Base-by-base conservation (phyloP, 148 eudicot genomes). In the Nepenthes mirabilis region DNA sequence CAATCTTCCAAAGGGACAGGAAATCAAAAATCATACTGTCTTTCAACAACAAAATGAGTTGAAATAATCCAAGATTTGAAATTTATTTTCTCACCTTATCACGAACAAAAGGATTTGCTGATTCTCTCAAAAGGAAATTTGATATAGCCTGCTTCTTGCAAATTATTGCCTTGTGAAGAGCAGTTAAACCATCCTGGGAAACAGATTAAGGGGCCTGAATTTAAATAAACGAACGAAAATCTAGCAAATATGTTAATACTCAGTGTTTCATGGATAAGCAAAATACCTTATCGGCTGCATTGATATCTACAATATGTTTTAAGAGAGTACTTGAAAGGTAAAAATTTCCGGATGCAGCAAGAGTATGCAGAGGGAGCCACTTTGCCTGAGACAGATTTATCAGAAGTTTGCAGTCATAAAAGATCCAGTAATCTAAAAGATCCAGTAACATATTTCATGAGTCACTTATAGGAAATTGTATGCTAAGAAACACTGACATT, bases 281-380 rank as follows among this genome's bases (percentile, higher is more conserved):
- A 51, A 60, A 11, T 51, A 88, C 98, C 86, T 82, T 76, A 75
- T 93, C 95, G 35, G 71, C 69, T 54, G 75, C 82, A 64, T 88
- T 86, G 63, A 93, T 76, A 62, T 89, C 87, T 62, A 75, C 75
- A 67, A 67, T 67, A 64, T 80, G 80, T 62, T 89, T 88, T 33
- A 93, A 70, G 82, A 93, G 71, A 58, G 67, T 55, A 72, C 60
- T 78, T 53, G 78, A 58, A 52, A 93, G 95, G 72, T 83, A 83
- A 75, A 84, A 88, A 58, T 93, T 95, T 69, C 99, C 99, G 10
- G 89, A 80, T 58, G 96, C 81, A 66, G 84, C 85, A 70, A 93
- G 85, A 52, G 89, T 70, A 64, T 93, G 99, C 45, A 88, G 79
- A 40, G 89, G 99, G 55, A 79, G 76, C 99, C 99, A 93, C 74